These are phyloP conservation scores for Amanita thiersii DNA, from an alignment of 768 basidiomycete genomes.

Conservation along the genomic window DNA sequence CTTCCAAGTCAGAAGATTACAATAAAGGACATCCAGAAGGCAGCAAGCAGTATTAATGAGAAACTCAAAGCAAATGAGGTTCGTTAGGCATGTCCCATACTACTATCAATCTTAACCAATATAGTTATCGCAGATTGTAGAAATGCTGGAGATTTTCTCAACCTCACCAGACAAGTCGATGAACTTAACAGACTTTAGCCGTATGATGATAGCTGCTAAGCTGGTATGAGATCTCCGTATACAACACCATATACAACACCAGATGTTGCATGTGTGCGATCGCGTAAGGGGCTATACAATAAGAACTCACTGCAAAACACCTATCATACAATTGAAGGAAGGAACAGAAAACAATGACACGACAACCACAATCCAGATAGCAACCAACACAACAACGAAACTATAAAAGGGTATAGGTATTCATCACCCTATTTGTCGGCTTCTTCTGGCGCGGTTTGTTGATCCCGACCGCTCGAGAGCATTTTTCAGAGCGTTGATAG, in stretches of 20 bases:
- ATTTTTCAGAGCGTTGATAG: conserved; percentile 56
- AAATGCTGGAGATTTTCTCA: conserved; percentile 77
- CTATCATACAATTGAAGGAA: background rate
- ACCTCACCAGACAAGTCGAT: conserved; percentile 62
- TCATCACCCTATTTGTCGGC: conserved; percentile 43
- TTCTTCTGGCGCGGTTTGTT: conserved; percentile 52
- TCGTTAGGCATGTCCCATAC: conserved; percentile 11
- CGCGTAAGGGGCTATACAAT: no score
- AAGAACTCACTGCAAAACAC: no score
- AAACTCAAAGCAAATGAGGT: conserved; percentile 73
- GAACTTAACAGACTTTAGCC: conserved; percentile 59
- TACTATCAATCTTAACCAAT: conserved; percentile 1
- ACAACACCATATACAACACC: no score
- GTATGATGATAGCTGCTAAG: conserved; percentile 63
- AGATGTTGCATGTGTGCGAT: no score
- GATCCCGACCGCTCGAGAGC: conserved; percentile 60
- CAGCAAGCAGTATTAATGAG: conserved; percentile 58
- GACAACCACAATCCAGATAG: background rate
- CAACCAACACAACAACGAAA: background rate
- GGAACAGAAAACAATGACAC: background rate
- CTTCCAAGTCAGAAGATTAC: conserved; percentile 47
- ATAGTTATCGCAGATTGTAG: conserved; percentile 44
- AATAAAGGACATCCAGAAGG: conserved; percentile 58
- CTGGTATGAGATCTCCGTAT: conserved; percentile 29
- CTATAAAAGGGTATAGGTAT: background rate